phyloP scores from a whole-genome alignment of 495 filamentous ascomycete genomes.

The Trichoderma orchidacearum region DNA sequence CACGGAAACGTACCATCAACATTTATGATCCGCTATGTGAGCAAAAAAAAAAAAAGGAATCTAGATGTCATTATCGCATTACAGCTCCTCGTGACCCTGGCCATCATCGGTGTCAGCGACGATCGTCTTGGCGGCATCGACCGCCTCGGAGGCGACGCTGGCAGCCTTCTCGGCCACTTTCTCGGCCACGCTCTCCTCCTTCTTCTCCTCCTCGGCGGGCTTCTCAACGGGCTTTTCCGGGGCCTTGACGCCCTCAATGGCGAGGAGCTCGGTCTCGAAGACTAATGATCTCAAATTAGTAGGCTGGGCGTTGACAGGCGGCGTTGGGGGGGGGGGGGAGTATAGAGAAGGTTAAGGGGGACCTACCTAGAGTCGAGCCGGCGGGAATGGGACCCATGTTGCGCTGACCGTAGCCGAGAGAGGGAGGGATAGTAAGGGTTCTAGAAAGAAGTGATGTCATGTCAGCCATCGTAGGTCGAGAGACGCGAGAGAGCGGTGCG shows the following conservation, averaged over 20 bases:
- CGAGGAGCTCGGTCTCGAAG: slow-evolving; percentile 87
- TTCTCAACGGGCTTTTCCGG: slow-evolving; percentile 37
- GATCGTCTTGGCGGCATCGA: slow-evolving; percentile 28
- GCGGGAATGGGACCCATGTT: slow-evolving; percentile 66
- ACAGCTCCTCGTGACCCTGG: slow-evolving; percentile 42
- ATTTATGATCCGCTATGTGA: not conserved
- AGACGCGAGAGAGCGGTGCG: not conserved
- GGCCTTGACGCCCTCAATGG: slow-evolving; percentile 63
- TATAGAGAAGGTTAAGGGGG: not conserved
- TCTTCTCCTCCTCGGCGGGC: slow-evolving; percentile 23
- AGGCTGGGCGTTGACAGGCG: slow-evolving; percentile 10
- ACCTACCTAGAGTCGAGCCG: slow-evolving; percentile 54
- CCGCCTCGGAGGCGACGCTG: slow-evolving; percentile 27
- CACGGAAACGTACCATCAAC: not conserved
- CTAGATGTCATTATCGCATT: slow-evolving; percentile 2
- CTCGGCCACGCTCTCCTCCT: slow-evolving; percentile 19
- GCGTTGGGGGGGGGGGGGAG: not conserved
- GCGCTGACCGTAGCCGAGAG: slow-evolving; percentile 68
- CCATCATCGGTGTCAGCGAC: slow-evolving; percentile 34
- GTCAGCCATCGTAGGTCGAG: not conserved
- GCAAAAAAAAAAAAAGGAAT: not conserved
- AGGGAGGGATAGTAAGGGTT: slow-evolving; percentile 80
- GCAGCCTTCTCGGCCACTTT: slow-evolving; percentile 29
- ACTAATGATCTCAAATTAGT: slow-evolving; percentile 28
- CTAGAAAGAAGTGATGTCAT: slow-evolving; percentile 16